These are phyloP conservation scores for Colletotrichum tabaci DNA, from an alignment of 2,329 filamentous ascomycete species.

Conservation along the genomic window DNA sequence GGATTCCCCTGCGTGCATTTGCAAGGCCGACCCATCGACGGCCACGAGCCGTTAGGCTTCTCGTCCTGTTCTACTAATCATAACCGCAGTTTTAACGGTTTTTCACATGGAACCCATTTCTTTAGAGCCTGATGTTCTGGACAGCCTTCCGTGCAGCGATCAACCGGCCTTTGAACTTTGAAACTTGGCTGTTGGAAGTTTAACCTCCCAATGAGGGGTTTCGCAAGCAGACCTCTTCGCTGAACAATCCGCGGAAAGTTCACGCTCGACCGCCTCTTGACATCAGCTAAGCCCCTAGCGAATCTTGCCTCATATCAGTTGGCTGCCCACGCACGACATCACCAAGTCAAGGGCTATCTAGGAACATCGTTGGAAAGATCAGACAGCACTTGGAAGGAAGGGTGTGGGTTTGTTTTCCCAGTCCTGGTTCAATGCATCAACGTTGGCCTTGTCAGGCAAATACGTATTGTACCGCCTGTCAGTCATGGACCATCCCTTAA, in stretches of 20 bases:
- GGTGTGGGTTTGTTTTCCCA: constrained; percentile 18
- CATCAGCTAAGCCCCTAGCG: constrained; percentile 12
- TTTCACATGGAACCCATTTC: constrained; percentile 15
- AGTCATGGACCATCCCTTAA: constrained; percentile 36
- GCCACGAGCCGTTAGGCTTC: constrained; percentile 9
- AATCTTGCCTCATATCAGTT: constrained; percentile 9
- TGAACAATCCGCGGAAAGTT: constrained; percentile 2
- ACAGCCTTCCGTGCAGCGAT: constrained; percentile 30
- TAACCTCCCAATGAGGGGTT: constrained; percentile 19
- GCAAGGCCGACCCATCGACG: constrained; percentile 29
- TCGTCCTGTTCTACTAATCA: constrained; percentile 17
- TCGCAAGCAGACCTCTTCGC: constrained; percentile 23
- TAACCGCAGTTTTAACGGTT: neutral
- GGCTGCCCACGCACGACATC: constrained; percentile 6
- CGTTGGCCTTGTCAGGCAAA: constrained; percentile 18
- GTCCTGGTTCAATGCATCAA: constrained; percentile 24
- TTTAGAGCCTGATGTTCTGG: constrained; percentile 29
- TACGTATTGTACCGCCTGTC: constrained; percentile 29
- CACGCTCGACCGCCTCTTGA: constrained; percentile 4
- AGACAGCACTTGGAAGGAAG: constrained; percentile 32
- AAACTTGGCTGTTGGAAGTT: constrained; percentile 39
- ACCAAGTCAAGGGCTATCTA: neutral
- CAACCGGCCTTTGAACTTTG: constrained; percentile 30
- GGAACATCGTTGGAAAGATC: constrained; percentile 37
- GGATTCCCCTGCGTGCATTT: constrained; percentile 26